Percentiles rank a stretch among this genome's conserved stretches.
Conservation (phyloP, 345 rosid genomes). For the Populus alba region DNA sequence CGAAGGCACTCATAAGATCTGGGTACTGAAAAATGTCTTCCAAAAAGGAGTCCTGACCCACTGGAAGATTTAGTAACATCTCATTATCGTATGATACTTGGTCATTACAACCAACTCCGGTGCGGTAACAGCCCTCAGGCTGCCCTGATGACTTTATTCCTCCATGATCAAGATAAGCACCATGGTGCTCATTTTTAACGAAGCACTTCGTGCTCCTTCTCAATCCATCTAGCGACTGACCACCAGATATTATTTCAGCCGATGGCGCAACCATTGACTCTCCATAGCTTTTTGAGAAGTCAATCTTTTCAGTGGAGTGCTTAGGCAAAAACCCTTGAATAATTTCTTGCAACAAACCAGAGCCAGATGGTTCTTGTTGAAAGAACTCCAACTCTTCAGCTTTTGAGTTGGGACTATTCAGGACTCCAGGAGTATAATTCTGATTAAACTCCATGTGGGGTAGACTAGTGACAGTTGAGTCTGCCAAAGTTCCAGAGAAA, state of each 20-base stretch:
- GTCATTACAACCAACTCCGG: slow-evolving; percentile 21
- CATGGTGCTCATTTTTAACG: background rate
- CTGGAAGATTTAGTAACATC: slow-evolving; percentile 18
- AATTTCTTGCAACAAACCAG: slow-evolving; percentile 80
- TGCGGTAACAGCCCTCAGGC: slow-evolving; percentile 12
- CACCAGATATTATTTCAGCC: slow-evolving; percentile 8
- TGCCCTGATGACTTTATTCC: slow-evolving; percentile 12
- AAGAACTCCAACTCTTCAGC: slow-evolving; percentile 37
- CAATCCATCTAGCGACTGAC: slow-evolving; percentile 5
- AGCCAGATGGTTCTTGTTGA: slow-evolving; percentile 51
- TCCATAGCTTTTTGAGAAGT: background rate
- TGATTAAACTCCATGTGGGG: slow-evolving; percentile 9
- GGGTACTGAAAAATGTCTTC: slow-evolving; percentile 42
- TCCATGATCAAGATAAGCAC: slow-evolving; percentile 7
- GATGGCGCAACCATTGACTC: slow-evolving; percentile 1
- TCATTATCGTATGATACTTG: background rate
- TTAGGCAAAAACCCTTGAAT: slow-evolving; percentile 66
- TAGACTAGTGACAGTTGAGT: slow-evolving; percentile 7
- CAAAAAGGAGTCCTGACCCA: slow-evolving; percentile 23
- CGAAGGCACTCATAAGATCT: slow-evolving; percentile 30
- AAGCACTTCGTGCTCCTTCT: slow-evolving; percentile 7
- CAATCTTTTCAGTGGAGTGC: slow-evolving; percentile 24
- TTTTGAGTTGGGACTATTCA: background rate
- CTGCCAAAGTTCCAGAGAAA: background rate
- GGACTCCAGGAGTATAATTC: background rate